Base-by-base conservation (phyloP, 495 filamentous ascomycete genomes). In the Aspergillus affinis region DNA sequence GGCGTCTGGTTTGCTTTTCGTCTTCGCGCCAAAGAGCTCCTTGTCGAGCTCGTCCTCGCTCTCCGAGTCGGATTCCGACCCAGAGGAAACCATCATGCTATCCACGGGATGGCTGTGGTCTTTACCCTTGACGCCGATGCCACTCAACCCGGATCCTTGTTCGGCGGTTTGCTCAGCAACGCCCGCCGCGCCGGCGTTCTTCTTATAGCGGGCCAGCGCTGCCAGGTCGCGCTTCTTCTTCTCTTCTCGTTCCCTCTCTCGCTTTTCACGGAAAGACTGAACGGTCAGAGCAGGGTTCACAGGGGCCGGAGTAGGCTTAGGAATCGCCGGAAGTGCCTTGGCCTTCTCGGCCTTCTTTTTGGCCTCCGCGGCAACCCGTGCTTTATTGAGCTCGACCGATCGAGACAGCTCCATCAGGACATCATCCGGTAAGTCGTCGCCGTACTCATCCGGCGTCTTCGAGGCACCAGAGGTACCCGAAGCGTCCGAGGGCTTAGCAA, bases 11-110 rank as follows among this genome's bases (percentile, higher is more conserved):
- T 71, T 76, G 57, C 63, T 72, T 46, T 68, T 75, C 50, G 62
- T 52, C 68, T 75, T 77, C 59, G 81, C 73, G 51, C 83, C 82
- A 67, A 87, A 87, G 27, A 86, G 79, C 47, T 84, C 81, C 44
- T 81, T 83, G 57, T 88, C 84, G 58, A 86, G 73, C 63, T 87
- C 84, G 65, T 86, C 85, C 61, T 85, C 86, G 46, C 85, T 87
- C 62, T 92, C 90, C 7, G 88, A 88, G 36, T 89, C 88, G n/a
- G 87, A 88, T 53, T 90, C 89, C 23, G 84, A 83, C 13, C 80
- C 83, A 36, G 83, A 86, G 5, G 83, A 86, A 26, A 96, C 89
- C 91, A 96, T 96, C 74, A 96, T 91, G 61, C 90, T 90, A 57
- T 89, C 87, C 50, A 85, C 87, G 54, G 86, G 78, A 72, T 89